A percentile compares a stretch with the other conserved stretches of the same genome.
These are phyloP conservation scores for Monosporozyma yasuniensis DNA, from an alignment of 805 yeast genomes.

Conservation along the genomic window DNA sequence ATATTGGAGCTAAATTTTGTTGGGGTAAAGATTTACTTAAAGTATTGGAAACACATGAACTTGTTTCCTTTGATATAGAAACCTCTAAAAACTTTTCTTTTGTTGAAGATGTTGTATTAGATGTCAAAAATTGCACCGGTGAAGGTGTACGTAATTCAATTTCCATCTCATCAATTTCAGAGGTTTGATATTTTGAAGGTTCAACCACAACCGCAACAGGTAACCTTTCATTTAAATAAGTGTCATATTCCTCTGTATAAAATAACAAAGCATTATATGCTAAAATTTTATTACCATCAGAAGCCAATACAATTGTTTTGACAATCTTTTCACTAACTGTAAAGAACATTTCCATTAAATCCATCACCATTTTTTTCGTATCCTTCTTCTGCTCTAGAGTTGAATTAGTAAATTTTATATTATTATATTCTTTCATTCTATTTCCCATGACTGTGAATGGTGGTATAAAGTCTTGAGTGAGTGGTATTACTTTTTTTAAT, in stretches of 20 bases:
- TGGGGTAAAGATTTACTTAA: no score
- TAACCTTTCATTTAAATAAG: neutral
- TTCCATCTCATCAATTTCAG: neutral
- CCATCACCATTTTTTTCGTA: neutral
- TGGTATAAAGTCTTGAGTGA: no score
- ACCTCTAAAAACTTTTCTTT: no score
- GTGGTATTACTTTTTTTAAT: no score
- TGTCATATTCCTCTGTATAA: neutral
- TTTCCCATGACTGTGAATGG: no score
- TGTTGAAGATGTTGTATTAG: no score
- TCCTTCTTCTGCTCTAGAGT: neutral
- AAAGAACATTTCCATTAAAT: neutral
- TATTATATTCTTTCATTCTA: neutral
- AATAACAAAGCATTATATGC: conserved; percentile 4
- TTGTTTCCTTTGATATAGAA: no score
- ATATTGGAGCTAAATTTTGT: no score
- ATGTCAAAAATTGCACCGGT: no score
- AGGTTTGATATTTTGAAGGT: neutral
- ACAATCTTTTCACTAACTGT: neutral
- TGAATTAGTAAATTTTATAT: neutral
- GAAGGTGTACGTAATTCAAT: neutral
- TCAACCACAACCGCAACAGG: neutral
- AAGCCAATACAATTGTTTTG: neutral
- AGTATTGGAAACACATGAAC: no score
- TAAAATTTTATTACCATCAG: neutral